Evolutionary conservation across 371 early-diverging fungal species (phyloP), one percentile per base, ranked within the genome.

Genomic region (Mortierella polycephala): DNA sequence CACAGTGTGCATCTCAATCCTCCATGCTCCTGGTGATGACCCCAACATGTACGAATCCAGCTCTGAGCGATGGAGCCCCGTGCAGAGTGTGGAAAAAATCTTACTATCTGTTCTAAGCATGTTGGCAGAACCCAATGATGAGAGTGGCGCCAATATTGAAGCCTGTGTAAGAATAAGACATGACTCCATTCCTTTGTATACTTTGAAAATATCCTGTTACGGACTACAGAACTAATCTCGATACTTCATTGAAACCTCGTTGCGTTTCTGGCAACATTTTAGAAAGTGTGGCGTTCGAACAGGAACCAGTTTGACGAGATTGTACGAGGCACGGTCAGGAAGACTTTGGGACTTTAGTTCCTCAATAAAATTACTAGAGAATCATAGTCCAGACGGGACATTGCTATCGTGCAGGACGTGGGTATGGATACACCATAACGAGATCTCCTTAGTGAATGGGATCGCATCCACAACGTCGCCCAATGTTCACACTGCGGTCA

Each of bases 11-110:
- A 99, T 99, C 60, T 96, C 96, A 9, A 99, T 99, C 74, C 87
- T 99, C 42, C 99, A 99, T 84, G 92, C 98, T 12, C 99, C 99
- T 6, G 99, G 99, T n/a, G 97, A 97, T 75, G 98, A 98, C 76
- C 98, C 98, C 4, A 94, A 96, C 83, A 92, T 93, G 88, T 98
- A 98, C 76, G 98, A 98, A 83, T 91, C 91, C 63, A 90, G 92
- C 60, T 90, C 91, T 9, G 98, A 98, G 82, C 86, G 99, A 63
- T 98, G 98, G 99, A 92, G 92, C 53, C 98, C 98, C 14, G 99
- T 99, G 18, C 99, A 99, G 81, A 93, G 93, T 81, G 96, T 99
- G 2, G 97, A 98, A 73, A 99, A 97, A 84, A 98, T 99, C 71
- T 77, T 99, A 66, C 81, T 99, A 42, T 93, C 94, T 16, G 98